phyloP scores from a whole-genome alignment of 2,329 filamentous ascomycete genomes.

The Epichloe coenophiala region DNA sequence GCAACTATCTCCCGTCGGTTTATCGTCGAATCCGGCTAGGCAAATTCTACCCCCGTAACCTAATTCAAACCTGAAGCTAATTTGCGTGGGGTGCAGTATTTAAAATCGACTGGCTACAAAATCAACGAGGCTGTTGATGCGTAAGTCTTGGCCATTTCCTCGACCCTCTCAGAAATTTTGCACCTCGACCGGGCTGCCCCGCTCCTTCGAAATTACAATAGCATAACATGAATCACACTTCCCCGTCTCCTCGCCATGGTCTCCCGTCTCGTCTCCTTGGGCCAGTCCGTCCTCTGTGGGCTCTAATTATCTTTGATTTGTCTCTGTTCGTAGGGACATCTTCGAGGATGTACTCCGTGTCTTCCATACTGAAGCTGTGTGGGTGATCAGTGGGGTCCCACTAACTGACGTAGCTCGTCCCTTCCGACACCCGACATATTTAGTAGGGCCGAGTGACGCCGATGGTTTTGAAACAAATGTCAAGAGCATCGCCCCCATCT shows the following conservation, averaged over 20 bases:
- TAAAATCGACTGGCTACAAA: constrained; percentile 35
- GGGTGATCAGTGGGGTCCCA: constrained; percentile 18
- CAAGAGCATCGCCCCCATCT: background rate
- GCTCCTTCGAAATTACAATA: background rate
- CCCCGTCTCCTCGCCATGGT: background rate
- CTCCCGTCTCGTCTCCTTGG: background rate
- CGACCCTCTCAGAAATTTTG: background rate
- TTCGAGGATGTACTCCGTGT: background rate
- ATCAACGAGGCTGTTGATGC: constrained; percentile 40
- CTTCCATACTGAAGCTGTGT: constrained; percentile 6
- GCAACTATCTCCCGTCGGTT: background rate
- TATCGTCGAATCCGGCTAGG: background rate
- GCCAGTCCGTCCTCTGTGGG: background rate
- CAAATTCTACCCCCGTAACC: background rate
- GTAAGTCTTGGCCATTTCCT: constrained; percentile 30
- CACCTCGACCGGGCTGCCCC: background rate
- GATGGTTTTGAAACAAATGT: constrained; percentile 20
- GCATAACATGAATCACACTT: background rate
- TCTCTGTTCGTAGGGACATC: background rate
- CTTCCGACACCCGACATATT: constrained; percentile 13
- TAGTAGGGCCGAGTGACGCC: constrained; percentile 26
- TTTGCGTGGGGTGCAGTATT: constrained; percentile 23
- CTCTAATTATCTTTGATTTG: background rate
- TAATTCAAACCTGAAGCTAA: constrained; percentile 11
- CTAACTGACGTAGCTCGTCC: constrained; percentile 16